Percentiles rank a stretch among this genome's conserved stretches.
These are phyloP conservation scores for Kregervanrija pseudodelftensis DNA, from an alignment of 805 yeast species.

Conservation along the genomic window DNA sequence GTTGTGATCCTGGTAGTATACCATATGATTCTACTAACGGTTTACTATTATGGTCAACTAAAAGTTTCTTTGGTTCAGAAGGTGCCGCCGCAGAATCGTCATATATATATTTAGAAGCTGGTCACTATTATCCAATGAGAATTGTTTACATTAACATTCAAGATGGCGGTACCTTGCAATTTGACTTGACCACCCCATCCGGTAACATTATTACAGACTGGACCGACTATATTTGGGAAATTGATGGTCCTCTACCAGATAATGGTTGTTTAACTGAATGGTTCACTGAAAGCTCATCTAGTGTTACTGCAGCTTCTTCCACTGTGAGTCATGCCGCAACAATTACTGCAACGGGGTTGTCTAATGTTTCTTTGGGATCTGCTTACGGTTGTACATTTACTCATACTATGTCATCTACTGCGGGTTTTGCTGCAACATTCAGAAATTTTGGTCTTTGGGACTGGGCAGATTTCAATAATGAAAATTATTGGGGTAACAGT, in stretches of 20 bases:
- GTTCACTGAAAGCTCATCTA: too few relatives aligned
- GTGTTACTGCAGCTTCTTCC: too few relatives aligned
- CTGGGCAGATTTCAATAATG: neutral
- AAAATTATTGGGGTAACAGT: slow-evolving; percentile 3
- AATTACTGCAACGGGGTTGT: too few relatives aligned
- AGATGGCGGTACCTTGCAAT: too few relatives aligned
- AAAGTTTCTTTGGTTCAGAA: too few relatives aligned
- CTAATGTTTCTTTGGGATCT: too few relatives aligned
- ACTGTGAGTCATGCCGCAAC: too few relatives aligned
- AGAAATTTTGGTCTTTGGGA: slow-evolving; percentile 4
- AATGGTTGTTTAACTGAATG: too few relatives aligned
- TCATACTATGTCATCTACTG: neutral
- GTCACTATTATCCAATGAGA: slow-evolving; percentile 6
- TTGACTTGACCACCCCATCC: too few relatives aligned
- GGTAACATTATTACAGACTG: too few relatives aligned
- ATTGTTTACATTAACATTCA: slow-evolving; percentile 2
- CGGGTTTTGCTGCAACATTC: slow-evolving; percentile 6
- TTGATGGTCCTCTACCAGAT: too few relatives aligned
- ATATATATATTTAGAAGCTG: slow-evolving; percentile 2
- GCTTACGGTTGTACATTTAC: slow-evolving; percentile 3
- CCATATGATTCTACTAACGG: neutral
- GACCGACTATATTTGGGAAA: too few relatives aligned
- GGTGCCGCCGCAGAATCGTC: neutral
- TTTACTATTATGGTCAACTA: neutral
- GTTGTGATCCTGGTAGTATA: slow-evolving; percentile 4